Conservation (phyloP, 1,284 basidiomycete genomes). For the Cystobasidium sp. region DNA sequence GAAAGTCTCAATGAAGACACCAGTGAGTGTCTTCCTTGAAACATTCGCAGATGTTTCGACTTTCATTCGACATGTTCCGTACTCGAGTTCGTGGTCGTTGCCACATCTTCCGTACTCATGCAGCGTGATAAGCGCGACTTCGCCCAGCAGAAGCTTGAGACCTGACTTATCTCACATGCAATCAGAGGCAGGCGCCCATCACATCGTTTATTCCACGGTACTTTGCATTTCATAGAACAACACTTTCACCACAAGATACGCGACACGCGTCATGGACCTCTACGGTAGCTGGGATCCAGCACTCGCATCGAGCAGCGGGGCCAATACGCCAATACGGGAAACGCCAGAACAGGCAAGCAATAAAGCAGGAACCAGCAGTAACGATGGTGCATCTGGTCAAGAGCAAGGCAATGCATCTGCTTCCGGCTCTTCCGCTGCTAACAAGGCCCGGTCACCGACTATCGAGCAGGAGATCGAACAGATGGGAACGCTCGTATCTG, state of each 20-base stretch:
- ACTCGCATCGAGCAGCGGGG: constrained; percentile 22
- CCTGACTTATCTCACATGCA: too few species aligned
- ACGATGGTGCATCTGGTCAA: not conserved
- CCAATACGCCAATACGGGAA: constrained; percentile 24
- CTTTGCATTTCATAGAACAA: too few species aligned
- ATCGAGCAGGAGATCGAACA: constrained; percentile 50
- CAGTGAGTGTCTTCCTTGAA: too few species aligned
- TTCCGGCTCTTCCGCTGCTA: not conserved
- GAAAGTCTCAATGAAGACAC: too few species aligned
- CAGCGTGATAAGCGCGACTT: not conserved
- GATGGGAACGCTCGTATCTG: constrained; percentile 46
- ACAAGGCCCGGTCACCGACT: not conserved
- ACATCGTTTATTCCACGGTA: too few species aligned
- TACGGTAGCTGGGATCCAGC: constrained; percentile 20
- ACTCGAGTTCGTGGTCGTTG: not conserved
- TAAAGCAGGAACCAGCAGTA: constrained; percentile 5
- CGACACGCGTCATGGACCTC: constrained; percentile 18
- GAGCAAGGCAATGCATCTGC: not conserved
- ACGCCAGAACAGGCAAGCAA: not conserved
- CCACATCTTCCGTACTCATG: not conserved
- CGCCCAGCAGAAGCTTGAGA: too few species aligned
- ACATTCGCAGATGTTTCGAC: too few species aligned
- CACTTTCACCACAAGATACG: not conserved
- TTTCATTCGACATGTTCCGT: too few species aligned
- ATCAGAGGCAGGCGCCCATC: too few species aligned